Percentiles rank a stretch among this genome's conserved stretches.
These are phyloP conservation scores for Coniferiporia sulphurascens DNA, from an alignment of 1,284 basidiomycete genomes.

Conservation along the genomic window DNA sequence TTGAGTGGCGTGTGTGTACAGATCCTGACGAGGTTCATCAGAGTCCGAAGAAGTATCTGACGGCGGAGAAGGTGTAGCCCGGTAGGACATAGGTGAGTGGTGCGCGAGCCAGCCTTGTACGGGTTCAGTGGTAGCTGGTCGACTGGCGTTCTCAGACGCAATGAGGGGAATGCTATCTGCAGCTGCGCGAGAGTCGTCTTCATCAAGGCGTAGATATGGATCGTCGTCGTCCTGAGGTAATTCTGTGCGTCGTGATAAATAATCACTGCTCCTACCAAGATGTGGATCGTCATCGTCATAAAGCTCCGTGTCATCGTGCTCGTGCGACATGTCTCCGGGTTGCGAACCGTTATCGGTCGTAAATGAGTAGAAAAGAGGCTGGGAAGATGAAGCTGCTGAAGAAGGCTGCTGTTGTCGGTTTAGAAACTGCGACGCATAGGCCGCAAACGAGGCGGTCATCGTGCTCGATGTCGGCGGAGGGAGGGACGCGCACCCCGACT, in stretches of 20 bases:
- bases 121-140: slow-evolving; percentile 26
- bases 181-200: slow-evolving; percentile 36
- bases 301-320: slow-evolving; percentile 42
- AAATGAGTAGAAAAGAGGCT: slow-evolving; percentile 79
- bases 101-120: slow-evolving; percentile 70
- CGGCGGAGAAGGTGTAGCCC: slow-evolving; percentile 43
- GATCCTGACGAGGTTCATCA: slow-evolving; percentile 34
- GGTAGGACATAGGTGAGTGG: slow-evolving; percentile 45
- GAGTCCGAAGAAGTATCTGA: slow-evolving; percentile 45
- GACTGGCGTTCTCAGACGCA: slow-evolving; percentile 29
- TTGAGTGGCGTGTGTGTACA: slow-evolving; percentile 25
- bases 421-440: slow-evolving; percentile 64
- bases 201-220: slow-evolving; percentile 71
- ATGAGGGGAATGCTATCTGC: slow-evolving; percentile 51
- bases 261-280: slow-evolving; percentile 43
- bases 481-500: not conserved
- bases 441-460: slow-evolving; percentile 59
- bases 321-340: slow-evolving; percentile 33
- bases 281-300: slow-evolving; percentile 73
- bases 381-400: slow-evolving; percentile 42
- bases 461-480: slow-evolving; percentile 7
- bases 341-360: slow-evolving; percentile 66
- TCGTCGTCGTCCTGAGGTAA: slow-evolving; percentile 53
- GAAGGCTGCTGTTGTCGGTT: slow-evolving; percentile 42
- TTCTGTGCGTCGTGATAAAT: slow-evolving; percentile 25